A percentile compares a stretch with the other conserved stretches of the same genome.
Conservation (phyloP, 1,284 basidiomycete genomes). For the Anthracocystis setariae region DNA sequence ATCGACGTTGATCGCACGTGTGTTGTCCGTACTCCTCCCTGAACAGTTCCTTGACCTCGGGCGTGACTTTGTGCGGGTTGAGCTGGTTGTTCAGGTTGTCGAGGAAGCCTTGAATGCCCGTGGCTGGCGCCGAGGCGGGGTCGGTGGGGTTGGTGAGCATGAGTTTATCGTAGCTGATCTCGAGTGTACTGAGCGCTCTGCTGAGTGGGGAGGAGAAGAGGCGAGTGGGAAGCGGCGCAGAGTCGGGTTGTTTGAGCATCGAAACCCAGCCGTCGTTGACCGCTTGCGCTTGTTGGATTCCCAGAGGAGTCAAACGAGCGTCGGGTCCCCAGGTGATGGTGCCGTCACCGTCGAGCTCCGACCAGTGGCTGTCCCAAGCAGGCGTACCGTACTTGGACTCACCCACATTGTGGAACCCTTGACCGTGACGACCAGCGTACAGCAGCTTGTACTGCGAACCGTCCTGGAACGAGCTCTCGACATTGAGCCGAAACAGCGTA, state of each 20-base stretch:
- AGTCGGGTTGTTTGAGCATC: slow-evolving; percentile 26
- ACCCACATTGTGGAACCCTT: slow-evolving; percentile 53
- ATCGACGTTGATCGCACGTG: slow-evolving; percentile 47
- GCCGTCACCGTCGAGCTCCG: slow-evolving; percentile 33
- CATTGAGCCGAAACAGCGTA: slow-evolving; percentile 37
- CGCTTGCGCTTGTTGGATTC: slow-evolving; percentile 47
- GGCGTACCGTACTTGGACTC: slow-evolving; percentile 46
- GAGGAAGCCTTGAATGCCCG: background rate
- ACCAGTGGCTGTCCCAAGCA: slow-evolving; percentile 47
- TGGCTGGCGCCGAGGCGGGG: background rate
- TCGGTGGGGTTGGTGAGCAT: slow-evolving; percentile 23
- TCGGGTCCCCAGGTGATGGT: slow-evolving; percentile 50
- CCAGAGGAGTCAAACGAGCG: slow-evolving; percentile 38
- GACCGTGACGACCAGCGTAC: slow-evolving; percentile 49
- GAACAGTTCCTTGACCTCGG: slow-evolving; percentile 36
- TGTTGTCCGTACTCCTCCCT: slow-evolving; percentile 50
- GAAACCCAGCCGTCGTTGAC: slow-evolving; percentile 39
- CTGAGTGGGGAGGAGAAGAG: slow-evolving; percentile 41
- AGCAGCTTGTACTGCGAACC: slow-evolving; percentile 48
- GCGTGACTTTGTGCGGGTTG: background rate
- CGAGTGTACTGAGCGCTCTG: slow-evolving; percentile 38
- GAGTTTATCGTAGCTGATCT: slow-evolving; percentile 39
- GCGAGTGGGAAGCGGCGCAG: slow-evolving; percentile 30
- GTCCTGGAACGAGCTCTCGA: slow-evolving; percentile 12
- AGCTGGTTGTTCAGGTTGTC: slow-evolving; percentile 4